Evolutionary conservation across 352 stramenopile species (phyloP), one percentile per base, ranked within the genome.

Genomic region (Phytophthora cactorum): DNA sequence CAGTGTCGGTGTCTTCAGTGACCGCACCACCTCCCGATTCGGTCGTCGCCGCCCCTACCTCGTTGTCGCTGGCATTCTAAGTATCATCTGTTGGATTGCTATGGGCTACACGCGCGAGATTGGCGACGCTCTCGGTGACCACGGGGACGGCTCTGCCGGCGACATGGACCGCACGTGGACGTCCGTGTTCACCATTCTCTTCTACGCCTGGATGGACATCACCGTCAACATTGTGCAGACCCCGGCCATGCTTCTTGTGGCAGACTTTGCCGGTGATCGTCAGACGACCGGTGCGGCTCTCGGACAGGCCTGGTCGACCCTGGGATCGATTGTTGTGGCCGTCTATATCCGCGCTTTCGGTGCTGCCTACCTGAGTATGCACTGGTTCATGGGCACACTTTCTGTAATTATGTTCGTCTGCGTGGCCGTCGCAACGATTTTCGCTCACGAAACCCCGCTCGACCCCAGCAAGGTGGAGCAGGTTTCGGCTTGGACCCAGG

Each of bases 91-190:
- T 66, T 89, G 73, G 77, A 77, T 74, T 22, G 56, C 78, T 28
- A 86, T 89, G 77, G 79, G 75, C 52, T 84, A 82, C 68, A 84
- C 77, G 4, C 59, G 74, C 9, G 64, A 73, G 27, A 73, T 73
- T 25, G 66, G 59, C 4, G 59, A 69, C 6, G 59, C 59, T 32
- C 52, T 73, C 56, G 75, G 63, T 32, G 67, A 74, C 52, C 17
- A 45, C 22, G 67, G 67, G 22, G 50, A 68, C 15, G 52, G 58
- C 17, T 22, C 32, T 11, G 27, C 9, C 2, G 54, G 39, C 27
- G 43, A 60, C 4, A 49, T 31, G 1, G 32, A 63, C 67, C 67
- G 67, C 28, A 74, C 41, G 27, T 77, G 71, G 64, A 75, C 55
- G 39, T 63, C 65, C 9, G 53, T 69, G 6, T 69, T 73, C 59